Conservation (phyloP, 371 early-diverging fungal species). For the Dichotomocladium elegans region DNA sequence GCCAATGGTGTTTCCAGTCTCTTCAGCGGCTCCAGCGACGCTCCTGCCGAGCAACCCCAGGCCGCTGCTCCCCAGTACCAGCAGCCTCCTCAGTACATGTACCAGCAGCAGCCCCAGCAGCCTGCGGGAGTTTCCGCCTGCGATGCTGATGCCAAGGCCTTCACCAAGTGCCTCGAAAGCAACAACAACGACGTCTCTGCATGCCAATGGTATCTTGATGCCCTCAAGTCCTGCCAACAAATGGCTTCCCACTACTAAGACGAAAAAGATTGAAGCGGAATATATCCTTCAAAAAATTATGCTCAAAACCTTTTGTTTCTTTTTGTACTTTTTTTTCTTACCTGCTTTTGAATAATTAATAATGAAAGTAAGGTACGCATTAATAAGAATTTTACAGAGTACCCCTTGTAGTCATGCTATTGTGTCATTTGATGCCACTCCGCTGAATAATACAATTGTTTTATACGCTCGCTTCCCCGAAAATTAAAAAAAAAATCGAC, state of each 20-base stretch:
- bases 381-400: no score
- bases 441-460: no score
- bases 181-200: constrained; percentile 72
- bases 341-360: no score
- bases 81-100: constrained; percentile 26
- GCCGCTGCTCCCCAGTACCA: constrained; percentile 4
- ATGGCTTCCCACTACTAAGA: constrained; percentile 51
- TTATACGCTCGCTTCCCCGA: no score
- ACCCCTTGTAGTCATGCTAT: no score
- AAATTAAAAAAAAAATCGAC: no score
- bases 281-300: no score
- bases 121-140: constrained; percentile 50
- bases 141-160: constrained; percentile 82
- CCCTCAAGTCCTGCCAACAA: constrained; percentile 82
- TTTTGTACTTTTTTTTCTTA: no score
- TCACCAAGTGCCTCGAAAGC: constrained; percentile 80
- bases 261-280: no score
- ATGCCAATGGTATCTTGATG: constrained; percentile 87
- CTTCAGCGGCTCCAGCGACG: constrained; percentile 60
- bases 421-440: no score
- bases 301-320: no score
- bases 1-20: constrained; percentile 69
- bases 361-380: no score
- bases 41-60: constrained; percentile 19
- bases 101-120: constrained; percentile 42